Evolutionary conservation across 1,284 basidiomycete genomes (phyloP).

Genomic region (Ceraceosorus guamensis): DNA sequence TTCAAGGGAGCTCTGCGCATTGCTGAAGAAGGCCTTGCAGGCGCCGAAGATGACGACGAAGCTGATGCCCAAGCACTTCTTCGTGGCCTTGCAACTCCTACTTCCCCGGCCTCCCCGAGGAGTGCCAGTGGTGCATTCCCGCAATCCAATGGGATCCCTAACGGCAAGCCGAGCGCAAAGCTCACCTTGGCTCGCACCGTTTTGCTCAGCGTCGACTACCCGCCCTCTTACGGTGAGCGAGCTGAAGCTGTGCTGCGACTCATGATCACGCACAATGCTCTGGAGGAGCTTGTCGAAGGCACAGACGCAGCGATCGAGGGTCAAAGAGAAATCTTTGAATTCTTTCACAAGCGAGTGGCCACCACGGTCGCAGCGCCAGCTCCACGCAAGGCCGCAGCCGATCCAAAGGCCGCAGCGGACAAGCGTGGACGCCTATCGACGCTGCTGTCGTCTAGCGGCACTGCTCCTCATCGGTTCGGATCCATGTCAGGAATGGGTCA

Average conservation of each 20-base stretch:
- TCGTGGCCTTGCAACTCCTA: slow-evolving; percentile 51
- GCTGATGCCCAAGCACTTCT: slow-evolving; percentile 11
- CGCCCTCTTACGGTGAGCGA: slow-evolving; percentile 59
- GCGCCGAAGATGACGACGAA: slow-evolving; percentile 38
- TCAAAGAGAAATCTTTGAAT: slow-evolving; percentile 79
- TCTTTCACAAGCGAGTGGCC: slow-evolving; percentile 53
- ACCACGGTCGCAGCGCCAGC: slow-evolving; percentile 5
- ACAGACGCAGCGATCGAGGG: slow-evolving; percentile 72
- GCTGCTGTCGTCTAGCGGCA: background rate
- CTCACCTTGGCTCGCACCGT: slow-evolving; percentile 29
- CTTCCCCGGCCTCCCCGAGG: background rate
- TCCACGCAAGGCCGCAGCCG: background rate
- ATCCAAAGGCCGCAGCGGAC: background rate
- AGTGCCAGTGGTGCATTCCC: slow-evolving; percentile 44
- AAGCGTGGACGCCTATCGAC: slow-evolving; percentile 1
- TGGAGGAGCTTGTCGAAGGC: slow-evolving; percentile 78
- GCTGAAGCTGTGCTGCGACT: slow-evolving; percentile 77
- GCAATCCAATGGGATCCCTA: background rate
- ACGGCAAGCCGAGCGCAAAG: slow-evolving; percentile 32
- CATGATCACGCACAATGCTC: slow-evolving; percentile 74
- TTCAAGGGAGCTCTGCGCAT: slow-evolving; percentile 72
- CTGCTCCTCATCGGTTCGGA: background rate
- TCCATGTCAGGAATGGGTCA: background rate
- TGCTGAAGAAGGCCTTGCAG: slow-evolving; percentile 58
- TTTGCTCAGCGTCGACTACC: slow-evolving; percentile 53